Conservation (phyloP, 2,329 filamentous ascomycete species). For the Pseudogymnoascus pannorum region DNA sequence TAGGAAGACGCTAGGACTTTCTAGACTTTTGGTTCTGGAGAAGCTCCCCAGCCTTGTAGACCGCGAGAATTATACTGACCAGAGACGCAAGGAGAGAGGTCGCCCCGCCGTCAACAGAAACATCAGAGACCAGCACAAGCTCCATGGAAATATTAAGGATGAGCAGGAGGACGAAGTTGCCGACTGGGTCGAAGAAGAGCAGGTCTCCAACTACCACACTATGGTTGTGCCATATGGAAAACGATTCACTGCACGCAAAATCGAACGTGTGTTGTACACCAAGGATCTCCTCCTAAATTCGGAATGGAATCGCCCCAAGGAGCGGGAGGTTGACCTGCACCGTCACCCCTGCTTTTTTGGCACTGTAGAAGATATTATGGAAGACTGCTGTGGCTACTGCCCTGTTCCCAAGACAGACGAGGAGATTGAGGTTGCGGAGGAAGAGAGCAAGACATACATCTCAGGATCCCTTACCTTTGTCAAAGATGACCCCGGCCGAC, state of each 20-base stretch:
- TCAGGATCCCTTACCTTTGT: slow-evolving; percentile 68
- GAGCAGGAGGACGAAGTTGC: slow-evolving; percentile 71
- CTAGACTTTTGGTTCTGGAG: slow-evolving; percentile 72
- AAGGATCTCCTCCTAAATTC: slow-evolving; percentile 77
- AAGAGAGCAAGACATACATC: slow-evolving; percentile 69
- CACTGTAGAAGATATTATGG: slow-evolving; percentile 62
- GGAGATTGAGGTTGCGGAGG: slow-evolving; percentile 62
- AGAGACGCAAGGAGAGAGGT: slow-evolving; percentile 64
- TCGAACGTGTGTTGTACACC: slow-evolving; percentile 75
- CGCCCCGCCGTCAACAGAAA: slow-evolving; percentile 48
- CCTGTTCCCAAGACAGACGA: slow-evolving; percentile 62
- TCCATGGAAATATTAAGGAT: slow-evolving; percentile 68
- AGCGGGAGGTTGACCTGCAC: slow-evolving; percentile 70
- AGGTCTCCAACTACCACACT: slow-evolving; percentile 73
- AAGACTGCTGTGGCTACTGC: slow-evolving; percentile 77
- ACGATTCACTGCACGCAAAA: slow-evolving; percentile 57
- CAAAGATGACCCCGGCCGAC: slow-evolving; percentile 73
- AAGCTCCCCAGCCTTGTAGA: slow-evolving; percentile 62
- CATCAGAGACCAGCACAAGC: slow-evolving; percentile 33
- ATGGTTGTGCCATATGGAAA: slow-evolving; percentile 64
- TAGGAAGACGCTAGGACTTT: slow-evolving; percentile 65
- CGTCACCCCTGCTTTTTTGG: slow-evolving; percentile 84
- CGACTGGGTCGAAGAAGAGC: slow-evolving; percentile 72
- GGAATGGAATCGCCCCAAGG: slow-evolving; percentile 74
- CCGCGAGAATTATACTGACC: slow-evolving; percentile 62